A percentile compares a stretch with the other conserved stretches of the same genome.
These are phyloP conservation scores for Paramecium bursaria DNA, from an alignment of 73 alveolate genomes.

Conservation along the genomic window DNA sequence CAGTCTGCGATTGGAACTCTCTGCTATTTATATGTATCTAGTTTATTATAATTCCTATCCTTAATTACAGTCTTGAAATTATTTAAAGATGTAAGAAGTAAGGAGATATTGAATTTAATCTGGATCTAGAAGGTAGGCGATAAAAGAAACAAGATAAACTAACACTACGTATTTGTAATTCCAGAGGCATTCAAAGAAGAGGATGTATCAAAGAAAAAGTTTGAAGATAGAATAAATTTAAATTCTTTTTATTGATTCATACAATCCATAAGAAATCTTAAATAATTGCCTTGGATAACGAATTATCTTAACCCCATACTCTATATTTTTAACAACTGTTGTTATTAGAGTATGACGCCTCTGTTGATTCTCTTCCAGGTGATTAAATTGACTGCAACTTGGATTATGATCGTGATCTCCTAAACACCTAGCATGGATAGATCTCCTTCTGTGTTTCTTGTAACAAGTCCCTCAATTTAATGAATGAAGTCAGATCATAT, in stretches of 20 bases:
- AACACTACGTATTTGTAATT: not conserved
- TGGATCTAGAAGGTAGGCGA: conserved; percentile 50
- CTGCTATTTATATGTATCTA: conserved; percentile 27
- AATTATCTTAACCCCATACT: too few species aligned
- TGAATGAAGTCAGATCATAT: conserved; percentile 43
- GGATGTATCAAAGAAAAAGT: conserved; percentile 39
- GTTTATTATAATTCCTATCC: conserved; percentile 37
- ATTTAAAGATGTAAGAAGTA: conserved; percentile 32
- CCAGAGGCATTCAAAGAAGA: not conserved
- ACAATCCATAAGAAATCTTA: too few species aligned
- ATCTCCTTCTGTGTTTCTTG: conserved; percentile 8
- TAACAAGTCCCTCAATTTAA: not conserved
- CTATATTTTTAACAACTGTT: conserved; percentile 50
- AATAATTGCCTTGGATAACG: too few species aligned
- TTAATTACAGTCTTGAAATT: conserved; percentile 34
- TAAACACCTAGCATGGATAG: not conserved
- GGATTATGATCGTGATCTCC: not conserved
- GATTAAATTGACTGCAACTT: conserved; percentile 13
- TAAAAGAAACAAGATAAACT: conserved; percentile 27
- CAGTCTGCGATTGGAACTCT: conserved; percentile 3
- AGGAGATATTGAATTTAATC: conserved; percentile 30
- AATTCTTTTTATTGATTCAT: too few species aligned
- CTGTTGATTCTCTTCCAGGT: conserved; percentile 40
- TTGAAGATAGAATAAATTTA: conserved; percentile 47
- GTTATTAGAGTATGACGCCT: not conserved